phyloP scores from a whole-genome alignment of 1,284 basidiomycete species.

The Leccinum insolens region DNA sequence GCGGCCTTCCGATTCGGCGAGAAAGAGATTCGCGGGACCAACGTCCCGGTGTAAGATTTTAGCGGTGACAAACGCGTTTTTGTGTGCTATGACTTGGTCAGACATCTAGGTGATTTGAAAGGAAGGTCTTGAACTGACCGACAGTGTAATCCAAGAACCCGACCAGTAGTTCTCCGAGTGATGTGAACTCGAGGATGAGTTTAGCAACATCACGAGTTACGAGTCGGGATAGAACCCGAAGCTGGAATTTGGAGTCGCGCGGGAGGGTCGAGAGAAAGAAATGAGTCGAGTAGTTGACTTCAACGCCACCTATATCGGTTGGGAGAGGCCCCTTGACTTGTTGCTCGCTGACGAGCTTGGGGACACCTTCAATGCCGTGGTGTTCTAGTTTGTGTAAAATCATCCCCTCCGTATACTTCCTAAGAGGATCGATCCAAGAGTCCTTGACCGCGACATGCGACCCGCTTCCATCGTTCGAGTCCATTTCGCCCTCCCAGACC shows the following conservation, averaged over 20 bases:
- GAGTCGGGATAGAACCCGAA: not conserved
- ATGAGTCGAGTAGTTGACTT: not conserved
- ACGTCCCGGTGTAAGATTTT: not conserved
- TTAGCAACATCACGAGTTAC: not conserved
- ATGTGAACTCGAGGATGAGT: not conserved
- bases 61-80: not conserved
- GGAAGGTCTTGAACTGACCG: not conserved
- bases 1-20: not conserved
- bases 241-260: not conserved
- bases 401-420: slow-evolving; percentile 11
- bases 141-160: not conserved
- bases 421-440: slow-evolving; percentile 8
- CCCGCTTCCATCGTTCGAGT: not conserved
- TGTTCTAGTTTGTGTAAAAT: not conserved
- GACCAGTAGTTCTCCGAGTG: not conserved
- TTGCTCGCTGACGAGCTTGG: not conserved
- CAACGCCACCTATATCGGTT: not conserved
- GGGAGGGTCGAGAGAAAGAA: not conserved
- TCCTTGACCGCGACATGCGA: slow-evolving; percentile 4
- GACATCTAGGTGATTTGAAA: not conserved
- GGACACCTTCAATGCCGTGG: not conserved
- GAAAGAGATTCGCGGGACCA: not conserved
- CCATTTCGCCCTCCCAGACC: slow-evolving; percentile 10
- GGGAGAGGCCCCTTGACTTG: not conserved
- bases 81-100: not conserved